These are phyloP conservation scores for Piedraia hortae DNA, from an alignment of 2,329 filamentous ascomycete species.

Conservation along the genomic window DNA sequence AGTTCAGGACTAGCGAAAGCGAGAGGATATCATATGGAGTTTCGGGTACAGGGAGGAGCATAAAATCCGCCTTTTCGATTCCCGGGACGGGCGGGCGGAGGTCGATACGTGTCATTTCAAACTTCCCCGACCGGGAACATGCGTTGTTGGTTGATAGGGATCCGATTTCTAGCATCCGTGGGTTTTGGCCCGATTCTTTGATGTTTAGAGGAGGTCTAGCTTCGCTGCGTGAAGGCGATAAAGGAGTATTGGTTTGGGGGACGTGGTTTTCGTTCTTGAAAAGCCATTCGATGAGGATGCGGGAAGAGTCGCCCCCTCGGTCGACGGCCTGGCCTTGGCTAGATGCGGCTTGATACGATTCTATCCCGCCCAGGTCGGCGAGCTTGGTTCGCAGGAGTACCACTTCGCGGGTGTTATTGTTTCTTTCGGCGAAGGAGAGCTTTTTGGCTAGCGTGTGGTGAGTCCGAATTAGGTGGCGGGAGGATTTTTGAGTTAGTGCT, in stretches of 20 bases:
- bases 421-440: slow-evolving; percentile 22
- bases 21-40: slow-evolving; percentile 74
- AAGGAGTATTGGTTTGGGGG: no score
- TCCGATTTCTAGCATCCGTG: slow-evolving; percentile 66
- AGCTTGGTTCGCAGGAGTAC: slow-evolving; percentile 22
- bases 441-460: slow-evolving; percentile 31
- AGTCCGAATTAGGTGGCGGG: slow-evolving; percentile 1
- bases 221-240: no score
- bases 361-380: slow-evolving; percentile 27
- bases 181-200: slow-evolving; percentile 5
- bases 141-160: slow-evolving; percentile 63
- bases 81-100: slow-evolving; percentile 59
- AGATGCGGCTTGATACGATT: slow-evolving; percentile 33
- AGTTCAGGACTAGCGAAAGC: slow-evolving; percentile 79
- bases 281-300: slow-evolving; percentile 31
- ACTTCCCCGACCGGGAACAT: slow-evolving; percentile 42
- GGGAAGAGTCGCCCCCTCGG: slow-evolving; percentile 36
- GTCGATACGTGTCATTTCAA: slow-evolving; percentile 64
- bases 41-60: slow-evolving; percentile 51
- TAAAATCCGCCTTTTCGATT: slow-evolving; percentile 80
- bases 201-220: slow-evolving; percentile 3
- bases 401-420: slow-evolving; percentile 15
- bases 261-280: no score
- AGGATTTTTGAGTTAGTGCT: slow-evolving; percentile 1
- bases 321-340: slow-evolving; percentile 31